Evolutionary conservation across 352 stramenopile species (phyloP), one percentile per base, ranked within the genome.

Genomic region (Halophytophthora batemanensis): DNA sequence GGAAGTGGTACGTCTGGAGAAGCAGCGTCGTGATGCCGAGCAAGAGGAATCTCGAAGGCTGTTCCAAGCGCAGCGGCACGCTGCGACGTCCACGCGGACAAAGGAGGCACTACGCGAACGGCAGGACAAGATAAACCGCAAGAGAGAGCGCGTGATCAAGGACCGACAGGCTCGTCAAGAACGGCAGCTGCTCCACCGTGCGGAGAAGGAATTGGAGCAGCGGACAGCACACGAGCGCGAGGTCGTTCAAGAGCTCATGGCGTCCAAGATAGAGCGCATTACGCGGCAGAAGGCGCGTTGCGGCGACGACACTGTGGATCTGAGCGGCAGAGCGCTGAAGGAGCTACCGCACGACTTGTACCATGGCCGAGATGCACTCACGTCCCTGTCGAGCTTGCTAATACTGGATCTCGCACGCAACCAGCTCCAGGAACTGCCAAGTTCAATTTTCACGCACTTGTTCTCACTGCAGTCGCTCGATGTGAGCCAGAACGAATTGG

Each of bases 321-420:
- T 85, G 13, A 59, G 64, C 6, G 51, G 53, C 31, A 71, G 54
- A 0, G 29, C 35, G 2, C 33, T 91, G 2, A 66, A 65, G 10
- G 66, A 71, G 19, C 14, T 91, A 2, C 77, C 81, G 11, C 12
- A 48, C 0, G 38, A 66, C 11, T 48, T 84, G 25, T 87, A 71
- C 35, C 68, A 75, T 40, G 81, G 77, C 7, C 72, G 71, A 42
- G 74, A 86, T 22, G 65, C 71, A 0, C 56, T 89, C 10, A 59
- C 60, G 28, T 59, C 69, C 14, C 61, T 91, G 3, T 82, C 81
- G 6, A 84, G 70, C 52, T 50, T 91, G 21, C 42, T 91, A n/a
- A 73, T 88, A 19, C 36, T 92, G 13, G 78, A 85, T 47, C 40
- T 92, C 34, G 66, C 72, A 2, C 54, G 61, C n/a, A 92, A 92